Evolutionary conservation across 352 stramenopile species (phyloP).

Genomic region (Salisapilia sapeloensis): DNA sequence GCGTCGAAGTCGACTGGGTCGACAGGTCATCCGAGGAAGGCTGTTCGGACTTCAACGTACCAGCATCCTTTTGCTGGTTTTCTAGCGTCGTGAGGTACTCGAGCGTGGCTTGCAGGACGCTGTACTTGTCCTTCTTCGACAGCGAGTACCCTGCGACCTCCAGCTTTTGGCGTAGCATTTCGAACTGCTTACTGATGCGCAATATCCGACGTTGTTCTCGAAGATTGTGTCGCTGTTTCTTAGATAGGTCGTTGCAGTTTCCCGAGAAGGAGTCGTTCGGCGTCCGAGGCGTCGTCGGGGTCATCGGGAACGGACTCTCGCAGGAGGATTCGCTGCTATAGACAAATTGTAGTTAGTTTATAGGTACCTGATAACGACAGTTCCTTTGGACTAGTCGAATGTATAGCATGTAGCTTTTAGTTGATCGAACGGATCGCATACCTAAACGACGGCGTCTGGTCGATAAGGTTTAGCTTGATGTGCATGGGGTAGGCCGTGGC

Average conservation of each 20-base stretch:
- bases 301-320: slow-evolving; percentile 51
- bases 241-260: slow-evolving; percentile 36
- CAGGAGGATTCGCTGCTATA: slow-evolving; percentile 36
- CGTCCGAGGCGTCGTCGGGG: slow-evolving; percentile 30
- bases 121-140: slow-evolving; percentile 80
- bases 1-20: background rate
- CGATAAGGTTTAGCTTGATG: slow-evolving; percentile 74
- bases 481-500: slow-evolving; percentile 43
- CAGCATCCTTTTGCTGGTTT: slow-evolving; percentile 17
- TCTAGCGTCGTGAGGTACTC: slow-evolving; percentile 71
- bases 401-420: too few species aligned
- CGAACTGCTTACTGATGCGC: slow-evolving; percentile 73
- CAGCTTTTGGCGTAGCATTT: slow-evolving; percentile 61
- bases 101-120: slow-evolving; percentile 63
- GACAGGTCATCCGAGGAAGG: slow-evolving; percentile 4
- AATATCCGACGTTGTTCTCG: slow-evolving; percentile 65
- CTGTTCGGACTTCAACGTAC: slow-evolving; percentile 4
- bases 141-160: slow-evolving; percentile 49
- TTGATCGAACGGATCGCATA: background rate
- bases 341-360: background rate
- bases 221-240: slow-evolving; percentile 76
- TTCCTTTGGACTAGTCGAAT: background rate
- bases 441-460: slow-evolving; percentile 22
- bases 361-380: background rate
- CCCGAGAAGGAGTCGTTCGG: slow-evolving; percentile 20